Percentiles rank a stretch among this genome's conserved stretches.
phyloP scores from a whole-genome alignment of 768 basidiomycete genomes.

The Porphyrellus cyaneotinctus region DNA sequence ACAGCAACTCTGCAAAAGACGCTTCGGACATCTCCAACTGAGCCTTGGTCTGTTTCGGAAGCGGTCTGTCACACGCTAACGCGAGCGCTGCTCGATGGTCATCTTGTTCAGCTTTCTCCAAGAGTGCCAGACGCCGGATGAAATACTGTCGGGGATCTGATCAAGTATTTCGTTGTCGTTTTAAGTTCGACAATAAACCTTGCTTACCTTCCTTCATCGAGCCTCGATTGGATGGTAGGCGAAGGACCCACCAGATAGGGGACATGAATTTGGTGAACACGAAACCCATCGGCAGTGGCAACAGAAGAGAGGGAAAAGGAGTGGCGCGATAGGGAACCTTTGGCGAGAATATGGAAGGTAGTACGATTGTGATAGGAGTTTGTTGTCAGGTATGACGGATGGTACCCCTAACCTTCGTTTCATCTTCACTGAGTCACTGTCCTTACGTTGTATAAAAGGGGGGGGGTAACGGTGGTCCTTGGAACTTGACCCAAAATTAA shows the following conservation, averaged over 20 bases:
- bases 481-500: too few species aligned
- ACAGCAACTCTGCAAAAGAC: slow-evolving; percentile 15
- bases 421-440: too few species aligned
- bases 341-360: neutral
- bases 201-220: slow-evolving; percentile 5
- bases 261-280: slow-evolving; percentile 3
- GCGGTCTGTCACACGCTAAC: slow-evolving; percentile 27
- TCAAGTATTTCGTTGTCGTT: neutral
- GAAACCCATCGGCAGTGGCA: slow-evolving; percentile 5
- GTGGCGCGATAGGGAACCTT: neutral
- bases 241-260: neutral
- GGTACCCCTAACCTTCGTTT: neutral
- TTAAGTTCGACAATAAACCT: too few species aligned
- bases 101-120: slow-evolving; percentile 17
- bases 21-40: slow-evolving; percentile 18
- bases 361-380: neutral
- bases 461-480: too few species aligned
- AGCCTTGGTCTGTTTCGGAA: slow-evolving; percentile 20
- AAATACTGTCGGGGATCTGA: slow-evolving; percentile 5
- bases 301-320: neutral
- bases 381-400: neutral
- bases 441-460: too few species aligned
- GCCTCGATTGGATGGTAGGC: neutral
- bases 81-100: slow-evolving; percentile 28
- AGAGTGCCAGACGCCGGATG: slow-evolving; percentile 6